Conservation (phyloP, 140 eudicot species). For the Flaveria floridana region DNA sequence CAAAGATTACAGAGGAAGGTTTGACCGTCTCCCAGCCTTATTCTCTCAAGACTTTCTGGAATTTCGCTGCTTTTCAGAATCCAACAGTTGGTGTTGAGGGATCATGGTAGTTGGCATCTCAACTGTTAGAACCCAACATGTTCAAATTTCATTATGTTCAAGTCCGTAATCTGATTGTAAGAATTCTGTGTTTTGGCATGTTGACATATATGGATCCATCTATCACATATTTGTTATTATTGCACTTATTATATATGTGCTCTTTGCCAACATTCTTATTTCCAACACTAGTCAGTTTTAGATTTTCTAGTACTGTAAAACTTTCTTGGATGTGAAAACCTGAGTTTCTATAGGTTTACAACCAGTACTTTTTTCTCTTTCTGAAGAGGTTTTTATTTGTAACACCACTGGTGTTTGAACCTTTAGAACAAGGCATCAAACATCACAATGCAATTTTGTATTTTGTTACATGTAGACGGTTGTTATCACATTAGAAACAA, state of each 20-base stretch:
- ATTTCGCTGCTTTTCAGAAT: slow-evolving; percentile 70
- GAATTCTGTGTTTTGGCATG: neutral
- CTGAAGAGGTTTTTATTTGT: too few species aligned
- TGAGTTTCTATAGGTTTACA: too few species aligned
- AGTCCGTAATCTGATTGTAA: neutral
- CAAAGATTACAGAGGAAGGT: slow-evolving; percentile 84
- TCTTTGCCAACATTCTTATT: neutral
- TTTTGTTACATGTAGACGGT: too few species aligned
- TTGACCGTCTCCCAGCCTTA: slow-evolving; percentile 62
- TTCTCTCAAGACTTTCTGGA: slow-evolving; percentile 81
- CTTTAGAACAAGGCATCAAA: too few species aligned
- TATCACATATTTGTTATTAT: neutral
- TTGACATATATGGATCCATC: neutral
- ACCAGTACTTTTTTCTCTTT: too few species aligned
- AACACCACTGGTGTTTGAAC: too few species aligned
- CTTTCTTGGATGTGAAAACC: too few species aligned
- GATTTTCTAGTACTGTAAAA: neutral
- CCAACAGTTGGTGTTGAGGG: slow-evolving; percentile 80
- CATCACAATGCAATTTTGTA: too few species aligned
- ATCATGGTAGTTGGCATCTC: slow-evolving; percentile 56
- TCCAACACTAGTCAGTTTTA: neutral
- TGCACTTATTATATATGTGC: neutral
- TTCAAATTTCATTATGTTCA: neutral
- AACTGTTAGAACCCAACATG: neutral
- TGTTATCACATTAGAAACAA: too few species aligned